phyloP scores from a whole-genome alignment of 129 eudicot species.

The Lonicera japonica region DNA sequence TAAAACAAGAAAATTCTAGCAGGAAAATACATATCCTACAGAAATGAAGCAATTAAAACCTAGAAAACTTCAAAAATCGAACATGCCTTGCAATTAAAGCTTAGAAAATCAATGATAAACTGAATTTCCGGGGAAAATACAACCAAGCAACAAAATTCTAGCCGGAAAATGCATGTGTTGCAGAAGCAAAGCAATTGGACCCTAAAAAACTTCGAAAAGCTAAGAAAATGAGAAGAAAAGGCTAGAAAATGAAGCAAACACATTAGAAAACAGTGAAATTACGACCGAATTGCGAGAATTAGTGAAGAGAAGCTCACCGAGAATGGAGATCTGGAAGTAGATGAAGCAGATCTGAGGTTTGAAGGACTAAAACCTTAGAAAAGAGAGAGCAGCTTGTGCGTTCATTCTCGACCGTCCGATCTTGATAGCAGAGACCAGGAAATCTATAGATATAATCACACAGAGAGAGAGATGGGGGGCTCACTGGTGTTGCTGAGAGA shows the following conservation, averaged over 20 bases:
- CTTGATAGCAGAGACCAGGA: conserved; percentile 6
- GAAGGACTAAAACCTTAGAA: conserved; percentile 16
- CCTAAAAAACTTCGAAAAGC: not conserved
- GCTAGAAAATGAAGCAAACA: too few relatives aligned
- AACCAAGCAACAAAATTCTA: not conserved
- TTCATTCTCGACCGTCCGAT: conserved; percentile 50
- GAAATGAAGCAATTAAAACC: not conserved
- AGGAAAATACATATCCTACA: not conserved
- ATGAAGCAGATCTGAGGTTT: conserved; percentile 27
- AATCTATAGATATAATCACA: conserved; percentile 9
- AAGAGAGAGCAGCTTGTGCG: conserved; percentile 10
- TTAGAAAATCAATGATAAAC: not conserved
- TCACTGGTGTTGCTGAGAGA: conserved; percentile 14
- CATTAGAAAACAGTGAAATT: not conserved
- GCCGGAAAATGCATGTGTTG: not conserved
- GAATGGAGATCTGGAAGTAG: conserved; percentile 21
- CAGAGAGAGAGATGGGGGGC: conserved; percentile 8
- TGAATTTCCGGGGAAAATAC: not conserved
- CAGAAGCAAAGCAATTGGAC: not conserved
- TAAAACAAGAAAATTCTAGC: not conserved
- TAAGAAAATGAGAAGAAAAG: not conserved
- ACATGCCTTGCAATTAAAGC: too few relatives aligned
- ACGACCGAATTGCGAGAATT: not conserved
- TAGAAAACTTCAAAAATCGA: not conserved
- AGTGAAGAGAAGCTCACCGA: conserved; percentile 17